A percentile compares a stretch with the other conserved stretches of the same genome.
These are phyloP conservation scores for Metschnikowia similis DNA, from an alignment of 805 yeast species.

Conservation along the genomic window DNA sequence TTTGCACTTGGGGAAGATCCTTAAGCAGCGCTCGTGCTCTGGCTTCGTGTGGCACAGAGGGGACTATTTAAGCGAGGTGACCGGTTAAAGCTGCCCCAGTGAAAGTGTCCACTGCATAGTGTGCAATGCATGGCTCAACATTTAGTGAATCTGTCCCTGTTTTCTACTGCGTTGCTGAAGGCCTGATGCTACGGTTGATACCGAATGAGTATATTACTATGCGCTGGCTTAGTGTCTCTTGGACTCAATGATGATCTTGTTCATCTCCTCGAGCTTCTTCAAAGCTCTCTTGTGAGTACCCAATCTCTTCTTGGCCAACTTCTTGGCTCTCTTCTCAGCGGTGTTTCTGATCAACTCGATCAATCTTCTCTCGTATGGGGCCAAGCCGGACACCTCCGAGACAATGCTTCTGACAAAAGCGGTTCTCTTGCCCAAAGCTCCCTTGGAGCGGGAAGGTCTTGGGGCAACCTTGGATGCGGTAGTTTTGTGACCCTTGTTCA, in stretches of 20 bases:
- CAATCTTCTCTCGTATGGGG: constrained; percentile 99
- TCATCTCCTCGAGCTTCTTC: constrained; percentile 99
- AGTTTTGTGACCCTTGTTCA: constrained; percentile 99
- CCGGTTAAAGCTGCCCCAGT: no score
- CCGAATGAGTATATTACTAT: constrained; percentile 4
- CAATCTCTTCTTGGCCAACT: constrained; percentile 99
- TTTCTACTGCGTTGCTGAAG: no score
- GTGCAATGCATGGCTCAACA: no score
- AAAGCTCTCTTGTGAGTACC: constrained; percentile 99
- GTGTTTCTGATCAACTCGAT: constrained; percentile 99
- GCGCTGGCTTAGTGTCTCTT: constrained; percentile 71
- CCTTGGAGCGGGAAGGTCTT: constrained; percentile 89
- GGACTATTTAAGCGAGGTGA: no score
- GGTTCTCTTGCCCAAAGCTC: constrained; percentile 93
- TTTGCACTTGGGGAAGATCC: no score
- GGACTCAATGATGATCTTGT: constrained; percentile 90
- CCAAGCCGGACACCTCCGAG: constrained; percentile 96
- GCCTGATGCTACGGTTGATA: background rate
- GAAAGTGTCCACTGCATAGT: no score
- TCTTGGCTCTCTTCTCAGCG: constrained; percentile 99
- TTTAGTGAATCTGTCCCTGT: no score
- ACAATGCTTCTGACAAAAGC: constrained; percentile 91
- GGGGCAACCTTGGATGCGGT: constrained; percentile 71
- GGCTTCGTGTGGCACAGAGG: no score
- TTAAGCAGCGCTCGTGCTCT: no score